Evolutionary conservation across 164 flowering plant species (phyloP), one percentile per base, ranked within the genome.

Genomic region (Buxus sempervirens): DNA sequence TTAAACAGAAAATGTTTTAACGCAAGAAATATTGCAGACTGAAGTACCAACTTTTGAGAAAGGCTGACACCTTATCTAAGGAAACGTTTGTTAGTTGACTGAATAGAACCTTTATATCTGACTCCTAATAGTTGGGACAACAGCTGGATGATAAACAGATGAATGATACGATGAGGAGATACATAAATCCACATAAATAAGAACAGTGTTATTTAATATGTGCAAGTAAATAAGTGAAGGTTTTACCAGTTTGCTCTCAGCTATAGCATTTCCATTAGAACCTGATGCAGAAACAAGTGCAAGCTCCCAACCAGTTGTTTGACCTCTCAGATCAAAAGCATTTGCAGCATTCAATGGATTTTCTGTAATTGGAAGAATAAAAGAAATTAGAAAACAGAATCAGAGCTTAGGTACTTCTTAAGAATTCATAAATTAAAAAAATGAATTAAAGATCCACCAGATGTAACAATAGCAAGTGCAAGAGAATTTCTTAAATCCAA

Each of bases 241-340:
- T 54, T 65, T 64, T 65, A 74, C 80, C 80, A 71, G n/a, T 65
- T 72, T 72, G 58, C 67, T 75, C 21, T 25, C 62, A 15, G 75
- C 62, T 9, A 62, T 70, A 45, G 71, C 70, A 55, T 60, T 56
- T 28, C 25, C 65, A 63, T 55, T 67, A 25, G 73, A 67, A 60
- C 74, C 66, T 70, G 74, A 54, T 36, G 78, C 61, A 16, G 70
- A 24, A 60, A 72, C 69, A 63, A 76, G 74, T 28, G 75, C 75
- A 62, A 76, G 69, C 69, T 76, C 82, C 82, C 82, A 79, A 45
- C 79, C 74, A 69, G 63, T 36, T 28, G 73, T 63, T 51, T 69
- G 68, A 54, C 63, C 49, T 63, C 67, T 56, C 57, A 64, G 61
- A 62, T 53, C 60, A 23, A 56, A 51, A 25, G 19, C 36, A 61